Base-by-base conservation (phyloP, 345 rosid species). In the Camelina neglecta region DNA sequence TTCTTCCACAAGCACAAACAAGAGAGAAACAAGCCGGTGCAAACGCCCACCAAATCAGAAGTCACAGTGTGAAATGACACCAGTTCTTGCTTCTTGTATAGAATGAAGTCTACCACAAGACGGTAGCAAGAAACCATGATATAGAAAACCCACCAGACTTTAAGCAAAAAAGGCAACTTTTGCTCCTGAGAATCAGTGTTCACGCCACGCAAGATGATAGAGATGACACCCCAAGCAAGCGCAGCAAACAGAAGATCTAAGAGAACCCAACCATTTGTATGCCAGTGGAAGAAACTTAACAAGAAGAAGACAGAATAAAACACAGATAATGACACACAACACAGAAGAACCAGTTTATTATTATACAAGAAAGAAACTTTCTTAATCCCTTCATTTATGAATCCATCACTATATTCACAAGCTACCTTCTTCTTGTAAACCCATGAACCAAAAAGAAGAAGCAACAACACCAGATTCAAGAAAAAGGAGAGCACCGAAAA, bases 91-190 rank as follows among this genome's bases (percentile, higher is more conserved):
- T 36, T 80, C 42, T 62, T 65, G 73, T 67, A 75, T 47, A 83
- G 65, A 80, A 87, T 62, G 68, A 84, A 6, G 74, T 86, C 93
- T 59, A 85, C 60, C 69, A 85, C 85, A 64, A 89, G 81, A 65
- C 82, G 80, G 83, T 80, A 93, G 83, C 86, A 84, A 57, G 93
- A 86, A 75, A 89, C 71, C 63, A 79, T 49, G 15, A 82, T 72
- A 72, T 80, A 89, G 67, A 88, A 83, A 13, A 79, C 90, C 90
- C 89, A 87, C 97, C 96, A 93, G 61, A 87, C 57, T 74, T 92
- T 85, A 73, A 93, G 80, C 8, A 83, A 63, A 60, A 86, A 36
- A 4, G 88, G 89, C 45, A 88, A 82, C 67, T 71, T 83, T 21
- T 54, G 45, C 50, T 65, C 83, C 18, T 65, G 59, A n/a, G 82